Conservation (phyloP, 1,284 basidiomycete genomes). For the Moesziomyces sp. region DNA sequence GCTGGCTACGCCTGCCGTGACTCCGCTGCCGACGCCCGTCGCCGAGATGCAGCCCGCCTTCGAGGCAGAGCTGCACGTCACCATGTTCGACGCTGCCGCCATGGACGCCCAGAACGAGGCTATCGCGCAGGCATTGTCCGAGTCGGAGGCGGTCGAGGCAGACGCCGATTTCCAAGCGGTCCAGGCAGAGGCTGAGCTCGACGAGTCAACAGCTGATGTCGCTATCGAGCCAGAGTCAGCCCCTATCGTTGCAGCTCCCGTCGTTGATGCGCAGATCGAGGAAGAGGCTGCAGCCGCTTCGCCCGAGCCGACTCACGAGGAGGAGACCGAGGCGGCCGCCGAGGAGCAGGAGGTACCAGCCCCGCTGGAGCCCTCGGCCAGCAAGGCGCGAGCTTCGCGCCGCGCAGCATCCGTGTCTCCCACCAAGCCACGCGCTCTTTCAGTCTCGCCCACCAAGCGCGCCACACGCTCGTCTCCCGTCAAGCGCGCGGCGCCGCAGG, state of each 20-base stretch:
- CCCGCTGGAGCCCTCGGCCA: conserved; percentile 12
- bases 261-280: no score
- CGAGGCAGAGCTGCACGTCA: conserved; percentile 39
- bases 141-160: not conserved
- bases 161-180: not conserved
- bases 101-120: conserved; percentile 36
- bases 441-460: conserved; percentile 27
- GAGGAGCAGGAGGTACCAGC: not conserved
- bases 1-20: conserved; percentile 3
- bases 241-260: no score
- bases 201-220: not conserved
- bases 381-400: conserved; percentile 19
- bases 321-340: not conserved
- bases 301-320: not conserved
- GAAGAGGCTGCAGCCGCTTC: not conserved
- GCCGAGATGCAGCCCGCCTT: conserved; percentile 8
- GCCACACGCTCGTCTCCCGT: conserved; percentile 25
- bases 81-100: conserved; percentile 26
- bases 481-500: conserved; percentile 8
- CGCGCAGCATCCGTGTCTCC: conserved; percentile 25
- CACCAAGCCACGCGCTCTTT: conserved; percentile 16
- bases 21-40: conserved; percentile 2
- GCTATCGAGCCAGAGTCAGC: no score
- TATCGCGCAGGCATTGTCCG: conserved; percentile 7
- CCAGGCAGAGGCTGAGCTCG: not conserved